These are phyloP conservation scores for Ceratobasidium theobromae DNA, from an alignment of 1,284 basidiomycete species.

Conservation along the genomic window DNA sequence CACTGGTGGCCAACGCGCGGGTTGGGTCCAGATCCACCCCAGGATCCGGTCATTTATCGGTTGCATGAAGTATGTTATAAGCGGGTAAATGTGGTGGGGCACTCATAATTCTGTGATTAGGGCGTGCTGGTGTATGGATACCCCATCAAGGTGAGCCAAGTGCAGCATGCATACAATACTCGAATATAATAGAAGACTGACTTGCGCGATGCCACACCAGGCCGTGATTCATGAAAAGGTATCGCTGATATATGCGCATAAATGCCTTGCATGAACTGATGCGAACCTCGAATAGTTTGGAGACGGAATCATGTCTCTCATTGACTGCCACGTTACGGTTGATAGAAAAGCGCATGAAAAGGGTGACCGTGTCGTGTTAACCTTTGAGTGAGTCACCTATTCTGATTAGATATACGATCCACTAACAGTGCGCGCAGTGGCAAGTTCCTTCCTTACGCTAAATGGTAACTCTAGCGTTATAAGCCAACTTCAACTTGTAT, in stretches of 20 bases:
- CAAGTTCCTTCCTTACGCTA: constrained; percentile 71
- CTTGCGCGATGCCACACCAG: constrained; percentile 43
- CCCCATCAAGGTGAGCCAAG: constrained; percentile 63
- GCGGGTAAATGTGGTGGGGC: not conserved
- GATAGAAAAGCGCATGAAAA: constrained; percentile 76
- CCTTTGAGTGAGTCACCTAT: constrained; percentile 69
- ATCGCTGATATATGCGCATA: constrained; percentile 10
- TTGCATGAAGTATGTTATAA: constrained; percentile 67
- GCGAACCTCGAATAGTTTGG: constrained; percentile 61
- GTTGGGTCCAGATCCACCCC: constrained; percentile 65
- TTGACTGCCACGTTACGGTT: constrained; percentile 76
- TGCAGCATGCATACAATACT: not conserved
- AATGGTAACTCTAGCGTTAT: constrained; percentile 52
- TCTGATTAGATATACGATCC: not conserved
- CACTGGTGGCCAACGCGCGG: constrained; percentile 76
- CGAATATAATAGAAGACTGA: not conserved
- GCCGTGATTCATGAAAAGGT: constrained; percentile 87
- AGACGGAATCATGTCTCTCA: constrained; percentile 90
- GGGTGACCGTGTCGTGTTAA: constrained; percentile 79
- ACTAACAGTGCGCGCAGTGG: constrained; percentile 49
- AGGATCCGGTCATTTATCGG: constrained; percentile 82
- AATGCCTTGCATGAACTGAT: constrained; percentile 1
- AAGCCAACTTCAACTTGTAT: no score
- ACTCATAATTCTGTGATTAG: constrained; percentile 43
- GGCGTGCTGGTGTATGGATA: constrained; percentile 79